These are phyloP conservation scores for Picocystis sp. DNA, from an alignment of 163 green algal genomes.

Conservation along the genomic window DNA sequence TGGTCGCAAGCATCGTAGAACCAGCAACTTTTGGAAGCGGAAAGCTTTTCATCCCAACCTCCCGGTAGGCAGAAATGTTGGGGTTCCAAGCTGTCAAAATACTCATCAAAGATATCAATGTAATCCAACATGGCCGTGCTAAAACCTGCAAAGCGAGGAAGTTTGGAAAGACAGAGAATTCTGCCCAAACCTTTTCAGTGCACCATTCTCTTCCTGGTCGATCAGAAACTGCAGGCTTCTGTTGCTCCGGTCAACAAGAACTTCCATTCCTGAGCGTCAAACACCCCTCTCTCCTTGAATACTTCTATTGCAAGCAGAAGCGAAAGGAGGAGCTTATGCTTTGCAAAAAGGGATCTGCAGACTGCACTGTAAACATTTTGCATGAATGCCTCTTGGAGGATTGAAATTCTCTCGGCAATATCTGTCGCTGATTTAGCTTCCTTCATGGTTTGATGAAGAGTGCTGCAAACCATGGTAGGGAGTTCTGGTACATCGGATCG, in stretches of 20 bases:
- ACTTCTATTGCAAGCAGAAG: constrained; percentile 52
- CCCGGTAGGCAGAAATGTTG: constrained; percentile 34
- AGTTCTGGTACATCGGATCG: constrained; percentile 74
- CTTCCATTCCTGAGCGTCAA: constrained; percentile 35
- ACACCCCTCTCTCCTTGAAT: constrained; percentile 25
- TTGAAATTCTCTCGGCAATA: constrained; percentile 32
- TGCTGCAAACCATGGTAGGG: constrained; percentile 37
- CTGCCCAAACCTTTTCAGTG: constrained; percentile 55
- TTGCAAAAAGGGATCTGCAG: constrained; percentile 61
- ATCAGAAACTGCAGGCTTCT: constrained; percentile 7
- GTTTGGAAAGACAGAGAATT: constrained; percentile 44
- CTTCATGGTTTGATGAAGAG: constrained; percentile 39
- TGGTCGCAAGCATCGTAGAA: constrained; percentile 44
- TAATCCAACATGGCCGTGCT: not conserved
- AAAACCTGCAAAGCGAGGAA: constrained; percentile 30
- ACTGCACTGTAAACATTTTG: constrained; percentile 57
- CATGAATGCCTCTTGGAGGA: constrained; percentile 61
- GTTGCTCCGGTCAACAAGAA: constrained; percentile 52
- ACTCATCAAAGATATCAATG: constrained; percentile 25
- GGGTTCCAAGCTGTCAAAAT: constrained; percentile 61
- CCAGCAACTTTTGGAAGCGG: constrained; percentile 42
- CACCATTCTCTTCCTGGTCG: constrained; percentile 51
- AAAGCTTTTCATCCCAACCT: constrained; percentile 31
- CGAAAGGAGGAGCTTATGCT: constrained; percentile 65
- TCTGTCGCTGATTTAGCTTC: constrained; percentile 21